phyloP scores from a whole-genome alignment of 768 basidiomycete genomes.

The Cyathus striatus region DNA sequence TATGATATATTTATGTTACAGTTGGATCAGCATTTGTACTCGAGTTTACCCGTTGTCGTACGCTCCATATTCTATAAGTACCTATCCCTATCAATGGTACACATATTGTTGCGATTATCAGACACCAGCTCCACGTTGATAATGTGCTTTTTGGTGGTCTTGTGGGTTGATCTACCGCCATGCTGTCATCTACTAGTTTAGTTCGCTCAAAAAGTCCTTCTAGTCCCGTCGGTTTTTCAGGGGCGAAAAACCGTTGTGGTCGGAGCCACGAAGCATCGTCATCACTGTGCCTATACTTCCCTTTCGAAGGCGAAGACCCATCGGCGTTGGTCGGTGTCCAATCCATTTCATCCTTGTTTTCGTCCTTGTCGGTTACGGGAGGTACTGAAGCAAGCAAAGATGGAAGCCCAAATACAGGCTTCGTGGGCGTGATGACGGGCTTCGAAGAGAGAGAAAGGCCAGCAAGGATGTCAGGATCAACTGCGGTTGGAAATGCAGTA shows the following conservation, averaged over 20 bases:
- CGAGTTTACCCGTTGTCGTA: no score
- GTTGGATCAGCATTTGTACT: no score
- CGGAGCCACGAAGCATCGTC: slow-evolving; percentile 51
- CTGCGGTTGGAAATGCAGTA: slow-evolving; percentile 9
- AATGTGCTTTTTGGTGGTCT: slow-evolving; percentile 3
- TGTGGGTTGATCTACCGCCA: slow-evolving; percentile 10
- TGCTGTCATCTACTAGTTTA: slow-evolving; percentile 44
- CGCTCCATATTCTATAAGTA: no score
- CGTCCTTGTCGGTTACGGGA: slow-evolving; percentile 18
- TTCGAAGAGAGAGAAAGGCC: slow-evolving; percentile 61
- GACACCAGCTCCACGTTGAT: slow-evolving; percentile 29
- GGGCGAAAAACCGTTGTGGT: slow-evolving; percentile 73
- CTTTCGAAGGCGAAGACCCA: slow-evolving; percentile 11
- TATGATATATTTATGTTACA: no score
- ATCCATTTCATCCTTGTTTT: slow-evolving; percentile 46
- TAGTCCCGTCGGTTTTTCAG: slow-evolving; percentile 73
- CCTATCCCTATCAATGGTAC: slow-evolving; percentile 18
- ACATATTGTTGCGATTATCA: slow-evolving; percentile 25
- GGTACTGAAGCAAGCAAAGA: slow-evolving; percentile 42
- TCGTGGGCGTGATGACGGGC: slow-evolving; percentile 41
- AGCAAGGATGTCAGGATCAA: slow-evolving; percentile 57
- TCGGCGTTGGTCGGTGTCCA: slow-evolving; percentile 57
- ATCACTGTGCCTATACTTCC: slow-evolving; percentile 13
- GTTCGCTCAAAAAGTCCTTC: slow-evolving; percentile 66
- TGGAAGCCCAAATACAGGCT: slow-evolving; percentile 67